phyloP scores from a whole-genome alignment of 768 basidiomycete species.

The Phylloporus sp. region DNA sequence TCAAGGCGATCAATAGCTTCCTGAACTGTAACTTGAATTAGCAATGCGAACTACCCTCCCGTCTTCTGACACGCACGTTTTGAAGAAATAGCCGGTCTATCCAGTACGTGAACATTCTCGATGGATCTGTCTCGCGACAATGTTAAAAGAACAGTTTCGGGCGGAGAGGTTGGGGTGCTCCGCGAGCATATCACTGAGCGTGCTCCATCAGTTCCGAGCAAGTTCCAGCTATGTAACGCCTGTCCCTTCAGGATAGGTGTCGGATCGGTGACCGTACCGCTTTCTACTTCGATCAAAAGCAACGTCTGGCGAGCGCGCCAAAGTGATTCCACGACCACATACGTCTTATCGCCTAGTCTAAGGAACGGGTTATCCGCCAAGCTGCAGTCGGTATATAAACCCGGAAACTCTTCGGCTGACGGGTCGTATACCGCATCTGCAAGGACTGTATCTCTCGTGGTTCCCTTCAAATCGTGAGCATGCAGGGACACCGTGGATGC shows the following conservation, averaged over 20 bases:
- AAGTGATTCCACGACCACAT: constrained; percentile 40
- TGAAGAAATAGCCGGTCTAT: constrained; percentile 38
- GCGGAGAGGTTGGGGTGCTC: constrained; percentile 45
- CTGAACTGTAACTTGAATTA: constrained; percentile 33
- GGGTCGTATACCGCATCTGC: constrained; percentile 43
- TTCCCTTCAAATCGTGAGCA: constrained; percentile 33
- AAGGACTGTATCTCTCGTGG: constrained; percentile 22
- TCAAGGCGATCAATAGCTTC: constrained; percentile 39
- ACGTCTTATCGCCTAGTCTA: constrained; percentile 7
- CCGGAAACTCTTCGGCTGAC: constrained; percentile 48
- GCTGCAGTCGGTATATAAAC: constrained; percentile 53
- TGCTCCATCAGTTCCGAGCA: constrained; percentile 47
- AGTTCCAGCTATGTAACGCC: constrained; percentile 47
- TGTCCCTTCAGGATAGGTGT: constrained; percentile 12
- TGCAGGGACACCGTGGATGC: constrained; percentile 52
- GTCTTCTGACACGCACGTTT: constrained; percentile 31
- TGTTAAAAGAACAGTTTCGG: constrained; percentile 48
- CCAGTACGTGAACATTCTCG: constrained; percentile 38
- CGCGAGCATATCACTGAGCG: constrained; percentile 44
- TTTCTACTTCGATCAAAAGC: constrained; percentile 40
- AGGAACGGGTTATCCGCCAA: constrained; percentile 44
- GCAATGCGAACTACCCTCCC: background rate
- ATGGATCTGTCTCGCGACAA: constrained; percentile 21
- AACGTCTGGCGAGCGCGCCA: constrained; percentile 55
- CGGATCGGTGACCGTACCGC: constrained; percentile 38